phyloP scores from a whole-genome alignment of 2,329 filamentous ascomycete genomes.

The Aureobasidium melanogenum region DNA sequence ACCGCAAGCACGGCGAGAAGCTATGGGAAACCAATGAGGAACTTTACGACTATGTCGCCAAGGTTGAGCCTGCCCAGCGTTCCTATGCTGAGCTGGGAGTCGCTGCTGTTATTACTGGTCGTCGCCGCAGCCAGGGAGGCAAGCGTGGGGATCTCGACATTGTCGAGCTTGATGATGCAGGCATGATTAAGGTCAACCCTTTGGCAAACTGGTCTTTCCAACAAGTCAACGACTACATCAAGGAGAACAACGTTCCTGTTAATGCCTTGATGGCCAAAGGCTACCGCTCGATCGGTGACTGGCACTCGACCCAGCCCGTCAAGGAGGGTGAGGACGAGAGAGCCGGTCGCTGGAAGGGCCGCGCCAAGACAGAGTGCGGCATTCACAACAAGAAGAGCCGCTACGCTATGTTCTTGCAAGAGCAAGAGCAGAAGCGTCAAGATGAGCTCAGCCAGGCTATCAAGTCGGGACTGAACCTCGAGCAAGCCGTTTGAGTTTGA shows the following conservation, averaged over 20 bases:
- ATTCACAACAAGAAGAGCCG: constrained; percentile 97
- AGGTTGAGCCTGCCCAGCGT: constrained; percentile 91
- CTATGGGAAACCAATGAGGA: constrained; percentile 82
- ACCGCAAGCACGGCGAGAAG: constrained; percentile 67
- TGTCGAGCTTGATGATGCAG: constrained; percentile 84
- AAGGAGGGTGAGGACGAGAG: constrained; percentile 90
- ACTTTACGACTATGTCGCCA: constrained; percentile 93
- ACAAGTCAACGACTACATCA: constrained; percentile 82
- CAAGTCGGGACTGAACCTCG: constrained; percentile 25
- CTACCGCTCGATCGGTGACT: constrained; percentile 98
- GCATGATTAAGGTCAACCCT: constrained; percentile 95
- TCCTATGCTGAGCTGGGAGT: constrained; percentile 83
- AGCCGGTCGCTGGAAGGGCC: constrained; percentile 93
- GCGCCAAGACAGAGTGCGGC: constrained; percentile 91
- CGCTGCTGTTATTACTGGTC: constrained; percentile 83
- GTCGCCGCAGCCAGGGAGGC: constrained; percentile 83
- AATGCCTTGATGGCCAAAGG: constrained; percentile 83
- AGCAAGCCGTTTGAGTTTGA: constrained; percentile 18
- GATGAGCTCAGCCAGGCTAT: constrained; percentile 38
- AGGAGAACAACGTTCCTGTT: constrained; percentile 81
- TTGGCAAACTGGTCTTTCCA: constrained; percentile 88
- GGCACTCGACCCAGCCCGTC: constrained; percentile 91
- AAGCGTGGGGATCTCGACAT: constrained; percentile 85
- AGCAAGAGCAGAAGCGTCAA: constrained; percentile 62
- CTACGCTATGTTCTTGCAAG: constrained; percentile 75